Evolutionary conservation across 192 early-diverging fungal species (phyloP), one percentile per base, ranked within the genome.

Genomic region (Lobosporangium transversale): DNA sequence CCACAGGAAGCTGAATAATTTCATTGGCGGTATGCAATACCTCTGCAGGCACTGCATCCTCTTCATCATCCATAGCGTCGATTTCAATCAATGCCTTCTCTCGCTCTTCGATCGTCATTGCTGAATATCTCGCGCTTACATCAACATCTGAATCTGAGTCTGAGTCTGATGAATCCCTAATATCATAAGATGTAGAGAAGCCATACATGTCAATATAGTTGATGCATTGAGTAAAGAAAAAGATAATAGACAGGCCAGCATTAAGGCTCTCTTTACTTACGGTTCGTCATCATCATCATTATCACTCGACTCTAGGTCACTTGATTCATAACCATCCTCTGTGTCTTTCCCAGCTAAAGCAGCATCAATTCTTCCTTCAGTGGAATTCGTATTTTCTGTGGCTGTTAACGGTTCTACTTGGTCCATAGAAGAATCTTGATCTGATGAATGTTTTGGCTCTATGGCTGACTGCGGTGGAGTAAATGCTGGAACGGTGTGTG

Each of bases 21-120:
- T 94, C 92, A 66, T 94, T 83, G 21, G 81, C 79, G 0, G 90
- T 91, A n/a, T 70, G 68, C 18, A 87, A 51, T 36, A 58, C 37
- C 9, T 29, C 45, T 4, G 21, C 52, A 8, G 56, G 56, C n/a
- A 42, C 33, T 4, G 44, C 53, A 1, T 75, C 70, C 3, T 84
- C 79, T 7, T 84, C 85, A 12, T 84, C 68, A 10, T 84, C 63
- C 59, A 69, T 70, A 17, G 47, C 59, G 14, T 66, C 65, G 17
- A 74, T 57, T 6, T 62, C 70, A 23, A 63, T 53, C 47, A 70
- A 49, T 1, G 61, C 66, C 23, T 67, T 76, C 52, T 76, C 63
- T 6, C 70, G 79, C n/a, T 66, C 54, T 35, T 80, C 71, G 17
- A 54, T 18, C 9, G 70, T 71, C 43, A 75, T 49, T 17, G 51